Conservation (phyloP, 2,329 filamentous ascomycete species). For the Apiospora rasikravindrae region DNA sequence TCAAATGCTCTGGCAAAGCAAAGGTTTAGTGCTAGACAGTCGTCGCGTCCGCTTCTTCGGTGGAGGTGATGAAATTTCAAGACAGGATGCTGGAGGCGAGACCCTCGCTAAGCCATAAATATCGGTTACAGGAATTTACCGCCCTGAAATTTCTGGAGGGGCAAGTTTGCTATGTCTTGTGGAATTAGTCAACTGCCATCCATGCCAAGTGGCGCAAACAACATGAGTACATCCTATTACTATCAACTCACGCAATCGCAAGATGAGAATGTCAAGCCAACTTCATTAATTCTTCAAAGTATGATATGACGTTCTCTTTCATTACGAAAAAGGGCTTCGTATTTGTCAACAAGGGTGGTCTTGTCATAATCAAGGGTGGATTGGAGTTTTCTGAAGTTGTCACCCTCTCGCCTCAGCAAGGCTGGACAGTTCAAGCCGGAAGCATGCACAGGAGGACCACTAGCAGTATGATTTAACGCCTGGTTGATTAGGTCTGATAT, state of each 20-base stretch:
- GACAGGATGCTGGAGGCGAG: background rate
- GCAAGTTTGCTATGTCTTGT: background rate
- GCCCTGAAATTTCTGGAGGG: background rate
- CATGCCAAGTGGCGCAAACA: background rate
- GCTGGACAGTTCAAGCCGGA: conserved; percentile 27
- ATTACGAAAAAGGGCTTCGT: conserved; percentile 26
- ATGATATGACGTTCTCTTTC: conserved; percentile 25
- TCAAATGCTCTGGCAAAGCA: background rate
- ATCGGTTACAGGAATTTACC: background rate
- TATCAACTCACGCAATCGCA: background rate
- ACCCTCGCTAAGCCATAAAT: background rate
- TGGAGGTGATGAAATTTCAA: conserved; percentile 17
- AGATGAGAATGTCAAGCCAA: background rate
- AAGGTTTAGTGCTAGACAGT: background rate
- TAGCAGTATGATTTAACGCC: background rate
- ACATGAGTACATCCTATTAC: too few relatives aligned
- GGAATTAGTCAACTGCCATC: background rate
- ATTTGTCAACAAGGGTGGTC: conserved; percentile 25
- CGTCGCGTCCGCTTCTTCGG: background rate
- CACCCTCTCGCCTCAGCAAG: conserved; percentile 24
- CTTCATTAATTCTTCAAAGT: background rate
- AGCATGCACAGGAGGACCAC: conserved; percentile 23
- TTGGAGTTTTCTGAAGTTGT: conserved; percentile 27
- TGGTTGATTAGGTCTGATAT: background rate
- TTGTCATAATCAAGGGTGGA: conserved; percentile 24